phyloP scores from a whole-genome alignment of 768 basidiomycete genomes.

The Erythrobasidium yunnanense region DNA sequence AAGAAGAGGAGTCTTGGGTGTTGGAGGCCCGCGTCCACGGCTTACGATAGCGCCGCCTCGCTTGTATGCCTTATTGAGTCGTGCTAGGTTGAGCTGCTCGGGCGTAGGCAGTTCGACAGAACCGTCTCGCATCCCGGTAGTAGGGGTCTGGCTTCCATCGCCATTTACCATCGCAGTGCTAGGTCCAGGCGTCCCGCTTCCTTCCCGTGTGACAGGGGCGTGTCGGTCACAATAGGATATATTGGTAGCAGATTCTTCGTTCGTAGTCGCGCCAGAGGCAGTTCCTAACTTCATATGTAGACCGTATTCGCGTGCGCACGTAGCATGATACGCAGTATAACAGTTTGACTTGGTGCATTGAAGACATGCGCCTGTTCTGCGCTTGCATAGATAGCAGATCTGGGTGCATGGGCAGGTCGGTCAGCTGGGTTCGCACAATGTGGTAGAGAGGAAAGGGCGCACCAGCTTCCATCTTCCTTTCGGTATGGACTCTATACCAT shows the following conservation, averaged over 20 bases:
- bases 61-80: no score
- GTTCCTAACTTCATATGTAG: slow-evolving; percentile 50
- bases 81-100: no score
- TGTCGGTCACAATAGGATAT: slow-evolving; percentile 76
- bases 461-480: slow-evolving; percentile 87
- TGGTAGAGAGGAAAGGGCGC: background rate
- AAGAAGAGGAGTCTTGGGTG: slow-evolving; percentile 30
- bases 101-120: background rate
- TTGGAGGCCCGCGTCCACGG: slow-evolving; percentile 9
- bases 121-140: background rate
- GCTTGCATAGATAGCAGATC: slow-evolving; percentile 55
- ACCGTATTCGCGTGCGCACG: slow-evolving; percentile 80
- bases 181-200: no score
- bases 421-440: background rate
- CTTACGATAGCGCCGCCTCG: no score
- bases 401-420: slow-evolving; percentile 27
- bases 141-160: no score
- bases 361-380: slow-evolving; percentile 71
- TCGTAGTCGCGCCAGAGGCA: slow-evolving; percentile 40
- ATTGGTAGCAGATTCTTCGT: slow-evolving; percentile 46
- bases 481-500: slow-evolving; percentile 71
- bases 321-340: slow-evolving; percentile 85
- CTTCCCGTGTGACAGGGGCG: slow-evolving; percentile 47
- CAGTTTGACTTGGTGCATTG: slow-evolving; percentile 86
- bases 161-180: no score